These are phyloP conservation scores for Chaetoceros muelleri DNA, from an alignment of 108 stramenopile species.

Conservation along the genomic window DNA sequence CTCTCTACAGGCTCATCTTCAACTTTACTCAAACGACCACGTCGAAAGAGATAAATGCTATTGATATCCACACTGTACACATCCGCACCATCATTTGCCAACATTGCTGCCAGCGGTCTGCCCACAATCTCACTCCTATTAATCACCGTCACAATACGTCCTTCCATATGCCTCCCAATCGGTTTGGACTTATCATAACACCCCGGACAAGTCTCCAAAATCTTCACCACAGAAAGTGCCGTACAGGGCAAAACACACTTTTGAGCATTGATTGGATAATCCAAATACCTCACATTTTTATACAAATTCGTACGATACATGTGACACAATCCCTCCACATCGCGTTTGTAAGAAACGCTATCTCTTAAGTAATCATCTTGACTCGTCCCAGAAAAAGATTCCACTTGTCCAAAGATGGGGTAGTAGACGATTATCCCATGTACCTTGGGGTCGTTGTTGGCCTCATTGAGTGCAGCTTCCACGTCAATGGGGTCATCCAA, in stretches of 20 bases:
- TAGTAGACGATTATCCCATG: slow-evolving; percentile 98
- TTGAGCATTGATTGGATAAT: slow-evolving; percentile 53
- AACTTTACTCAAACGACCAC: slow-evolving; percentile 53
- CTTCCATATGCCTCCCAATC: slow-evolving; percentile 68
- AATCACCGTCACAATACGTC: slow-evolving; percentile 83
- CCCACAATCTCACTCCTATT: slow-evolving; percentile 95
- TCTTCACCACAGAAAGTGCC: slow-evolving; percentile 86
- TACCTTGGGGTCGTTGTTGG: slow-evolving; percentile 89
- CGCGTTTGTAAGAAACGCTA: slow-evolving; percentile 79
- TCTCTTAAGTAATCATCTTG: slow-evolving; percentile 98
- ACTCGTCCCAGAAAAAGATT: slow-evolving; percentile 84
- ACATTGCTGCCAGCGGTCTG: slow-evolving; percentile 92
- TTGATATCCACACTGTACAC: slow-evolving; percentile 94
- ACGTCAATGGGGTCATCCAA: slow-evolving; percentile 79
- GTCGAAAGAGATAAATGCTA: slow-evolving; percentile 72
- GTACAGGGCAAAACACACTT: slow-evolving; percentile 95
- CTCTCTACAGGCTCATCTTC: slow-evolving; percentile 61
- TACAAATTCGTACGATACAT: slow-evolving; percentile 90
- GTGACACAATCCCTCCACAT: slow-evolving; percentile 94
- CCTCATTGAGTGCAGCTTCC: slow-evolving; percentile 74
- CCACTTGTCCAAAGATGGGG: slow-evolving; percentile 92
- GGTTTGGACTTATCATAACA: slow-evolving; percentile 55
- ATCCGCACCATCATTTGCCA: slow-evolving; percentile 93
- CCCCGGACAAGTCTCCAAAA: slow-evolving; percentile 72
- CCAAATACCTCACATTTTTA: slow-evolving; percentile 84